Evolutionary conservation across 2,329 filamentous ascomycete species (phyloP), one percentile per base, ranked within the genome.

Genomic region (Pyrenochaeta sp.): DNA sequence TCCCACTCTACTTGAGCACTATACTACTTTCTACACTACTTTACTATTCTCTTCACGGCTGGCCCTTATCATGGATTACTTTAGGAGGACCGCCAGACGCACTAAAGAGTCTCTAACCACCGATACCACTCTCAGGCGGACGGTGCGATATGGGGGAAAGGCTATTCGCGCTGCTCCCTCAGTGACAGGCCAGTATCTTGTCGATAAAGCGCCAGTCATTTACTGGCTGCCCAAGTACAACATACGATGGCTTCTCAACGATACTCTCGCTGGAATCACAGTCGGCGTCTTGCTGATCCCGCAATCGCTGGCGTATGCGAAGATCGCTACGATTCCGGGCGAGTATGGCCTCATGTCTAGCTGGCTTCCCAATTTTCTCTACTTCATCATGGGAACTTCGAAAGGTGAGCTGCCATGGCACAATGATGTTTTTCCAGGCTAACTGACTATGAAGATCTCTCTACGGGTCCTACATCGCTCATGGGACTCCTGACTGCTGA

Each of bases 221-320:
- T 81, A 84, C 44, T 89, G 87, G 87, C 77, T 89, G 1, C 85
- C 87, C 10, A 78, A 78, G 40, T 89, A 89, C 69, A 80, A 85
- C 15, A 81, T 79, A 4, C 75, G 80, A 78, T 90, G 86, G 86
- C 66, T 89, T 1, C 53, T 85, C 15, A 85, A 85, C 64, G 86
- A 90, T 65, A 70, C 83, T 10, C 83, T 89, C 59, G 85, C 84
- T 10, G 87, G 87, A 15, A 77, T 90, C 63, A 90, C 88, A 2
- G 85, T 90, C 41, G 90, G 89, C 36, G 83, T 88, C 37, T 88
- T 92, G 30, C 91, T 97, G 30, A 91, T 98, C 9, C 94, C 94
- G 5, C 94, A 98, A 73, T 89, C 91, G 59, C 96, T 98, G 90
- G 93, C 93, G 0, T 98, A 98, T 76, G 92, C 94, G 94, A 75